These are phyloP conservation scores for Suillus alpinus DNA, from an alignment of 768 basidiomycete genomes.

Conservation along the genomic window DNA sequence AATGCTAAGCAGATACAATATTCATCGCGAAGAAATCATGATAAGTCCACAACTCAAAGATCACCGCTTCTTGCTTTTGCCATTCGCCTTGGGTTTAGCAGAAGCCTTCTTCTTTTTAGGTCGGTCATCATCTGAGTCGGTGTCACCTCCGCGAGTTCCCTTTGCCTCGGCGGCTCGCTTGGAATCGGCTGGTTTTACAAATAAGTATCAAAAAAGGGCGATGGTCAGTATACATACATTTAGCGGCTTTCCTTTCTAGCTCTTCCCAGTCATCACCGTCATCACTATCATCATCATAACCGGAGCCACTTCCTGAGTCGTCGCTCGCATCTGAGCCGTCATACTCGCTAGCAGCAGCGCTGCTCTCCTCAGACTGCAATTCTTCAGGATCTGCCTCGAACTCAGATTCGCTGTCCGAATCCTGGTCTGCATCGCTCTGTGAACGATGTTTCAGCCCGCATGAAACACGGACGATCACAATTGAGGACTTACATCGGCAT, in stretches of 20 bases:
- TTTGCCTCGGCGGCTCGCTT: conserved; percentile 42
- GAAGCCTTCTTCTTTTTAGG: conserved; percentile 43
- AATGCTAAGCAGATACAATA: conserved; percentile 8
- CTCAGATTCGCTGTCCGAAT: conserved; percentile 65
- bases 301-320: conserved; percentile 65
- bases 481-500: conserved; percentile 56
- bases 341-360: conserved; percentile 54
- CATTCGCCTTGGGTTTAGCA: conserved; percentile 36
- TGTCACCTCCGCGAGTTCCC: conserved; percentile 43
- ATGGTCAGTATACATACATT: conserved; percentile 48
- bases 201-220: not conserved
- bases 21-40: conserved; percentile 5
- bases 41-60: conserved; percentile 6
- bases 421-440: conserved; percentile 62
- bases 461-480: conserved; percentile 27
- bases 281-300: conserved; percentile 61
- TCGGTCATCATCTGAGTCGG: conserved; percentile 50
- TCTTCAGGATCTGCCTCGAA: conserved; percentile 53
- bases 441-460: conserved; percentile 34
- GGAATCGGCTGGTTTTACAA: conserved; percentile 40
- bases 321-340: conserved; percentile 51
- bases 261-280: conserved; percentile 96
- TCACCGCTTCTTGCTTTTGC: conserved; percentile 38
- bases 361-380: conserved; percentile 38
- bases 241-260: conserved; percentile 86